Percentiles rank a stretch among this genome's conserved stretches.
These are phyloP conservation scores for Lecanicillium sp. DNA, from an alignment of 2,329 filamentous ascomycete genomes.

Conservation along the genomic window DNA sequence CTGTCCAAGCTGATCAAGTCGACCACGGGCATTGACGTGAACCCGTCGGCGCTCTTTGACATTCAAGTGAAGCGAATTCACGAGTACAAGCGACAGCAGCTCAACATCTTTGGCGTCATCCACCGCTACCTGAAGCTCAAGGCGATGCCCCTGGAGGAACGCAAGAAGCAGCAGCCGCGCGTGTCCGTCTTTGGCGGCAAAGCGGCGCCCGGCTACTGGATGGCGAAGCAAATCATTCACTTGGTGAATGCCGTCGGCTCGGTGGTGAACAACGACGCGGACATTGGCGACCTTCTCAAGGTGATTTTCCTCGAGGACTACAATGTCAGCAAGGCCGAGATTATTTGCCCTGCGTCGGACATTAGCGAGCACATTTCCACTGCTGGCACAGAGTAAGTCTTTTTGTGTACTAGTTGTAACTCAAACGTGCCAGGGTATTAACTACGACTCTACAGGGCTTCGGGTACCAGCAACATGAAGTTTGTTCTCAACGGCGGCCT, in stretches of 20 bases:
- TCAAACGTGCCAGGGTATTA: conserved; percentile 1
- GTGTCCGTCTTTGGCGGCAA: conserved; percentile 98
- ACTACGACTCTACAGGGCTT: conserved; percentile 37
- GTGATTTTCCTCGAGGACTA: conserved; percentile 97
- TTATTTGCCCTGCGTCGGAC: conserved; percentile 89
- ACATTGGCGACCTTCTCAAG: conserved; percentile 90
- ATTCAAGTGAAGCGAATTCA: conserved; percentile 99
- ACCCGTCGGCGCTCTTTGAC: conserved; percentile 84
- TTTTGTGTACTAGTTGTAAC: conserved; percentile 2
- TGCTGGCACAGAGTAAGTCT: conserved; percentile 74
- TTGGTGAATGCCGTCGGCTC: conserved; percentile 86
- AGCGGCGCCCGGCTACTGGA: conserved; percentile 97
- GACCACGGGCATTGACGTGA: conserved; percentile 71
- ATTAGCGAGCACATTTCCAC: conserved; percentile 98
- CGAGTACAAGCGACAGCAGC: conserved; percentile 97
- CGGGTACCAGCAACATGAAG: conserved; percentile 98
- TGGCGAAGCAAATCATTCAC: conserved; percentile 98
- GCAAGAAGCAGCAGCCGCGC: conserved; percentile 77
- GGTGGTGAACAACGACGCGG: conserved; percentile 86
- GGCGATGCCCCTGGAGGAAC: conserved; percentile 71
- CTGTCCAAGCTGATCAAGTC: conserved; percentile 87
- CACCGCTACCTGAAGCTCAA: conserved; percentile 90
- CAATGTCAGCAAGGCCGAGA: conserved; percentile 98
- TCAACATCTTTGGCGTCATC: conserved; percentile 98
- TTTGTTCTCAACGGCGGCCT: conserved; percentile 96